Percentiles rank a stretch among this genome's conserved stretches.
These are phyloP conservation scores for Pluteus cervinus DNA, from an alignment of 768 basidiomycete species.

Conservation along the genomic window DNA sequence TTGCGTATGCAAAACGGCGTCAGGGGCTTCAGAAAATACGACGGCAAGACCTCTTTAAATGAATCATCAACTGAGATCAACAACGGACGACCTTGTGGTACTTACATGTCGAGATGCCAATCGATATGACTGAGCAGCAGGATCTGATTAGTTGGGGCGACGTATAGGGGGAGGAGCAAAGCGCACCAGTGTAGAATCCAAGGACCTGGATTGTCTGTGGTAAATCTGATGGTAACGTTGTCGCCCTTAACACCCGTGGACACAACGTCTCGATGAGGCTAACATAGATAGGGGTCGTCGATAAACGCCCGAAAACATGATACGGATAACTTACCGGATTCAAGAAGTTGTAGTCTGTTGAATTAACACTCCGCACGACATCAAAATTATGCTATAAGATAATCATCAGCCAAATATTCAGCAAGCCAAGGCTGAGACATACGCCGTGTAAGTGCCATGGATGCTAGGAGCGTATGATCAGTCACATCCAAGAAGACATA, in stretches of 20 bases:
- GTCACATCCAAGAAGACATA: background rate
- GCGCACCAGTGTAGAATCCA: no score
- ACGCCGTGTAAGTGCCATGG: conserved; percentile 41
- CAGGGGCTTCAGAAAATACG: conserved; percentile 26
- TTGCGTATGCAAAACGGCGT: no score
- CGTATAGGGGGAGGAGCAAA: no score
- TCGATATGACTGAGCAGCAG: conserved; percentile 22
- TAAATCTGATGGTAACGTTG: conserved; percentile 6
- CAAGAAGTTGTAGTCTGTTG: conserved; percentile 28
- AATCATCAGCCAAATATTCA: background rate
- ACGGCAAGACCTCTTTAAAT: conserved; percentile 30
- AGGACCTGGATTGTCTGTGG: conserved; percentile 7
- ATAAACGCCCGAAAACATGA: no score
- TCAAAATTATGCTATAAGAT: conserved; percentile 25
- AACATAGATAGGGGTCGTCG: no score
- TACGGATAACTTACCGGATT: no score
- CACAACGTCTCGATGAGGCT: conserved; percentile 5
- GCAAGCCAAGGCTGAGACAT: conserved; percentile 6
- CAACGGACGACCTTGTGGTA: no score
- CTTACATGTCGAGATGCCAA: conserved; percentile 31
- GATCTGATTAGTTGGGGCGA: no score
- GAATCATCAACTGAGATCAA: no score
- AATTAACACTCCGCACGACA: conserved; percentile 36
- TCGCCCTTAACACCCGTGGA: conserved; percentile 1
- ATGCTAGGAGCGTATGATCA: conserved; percentile 18